A percentile compares a stretch with the other conserved stretches of the same genome.
phyloP scores from a whole-genome alignment of 2,329 filamentous ascomycete genomes.

The Alternaria gaisen region DNA sequence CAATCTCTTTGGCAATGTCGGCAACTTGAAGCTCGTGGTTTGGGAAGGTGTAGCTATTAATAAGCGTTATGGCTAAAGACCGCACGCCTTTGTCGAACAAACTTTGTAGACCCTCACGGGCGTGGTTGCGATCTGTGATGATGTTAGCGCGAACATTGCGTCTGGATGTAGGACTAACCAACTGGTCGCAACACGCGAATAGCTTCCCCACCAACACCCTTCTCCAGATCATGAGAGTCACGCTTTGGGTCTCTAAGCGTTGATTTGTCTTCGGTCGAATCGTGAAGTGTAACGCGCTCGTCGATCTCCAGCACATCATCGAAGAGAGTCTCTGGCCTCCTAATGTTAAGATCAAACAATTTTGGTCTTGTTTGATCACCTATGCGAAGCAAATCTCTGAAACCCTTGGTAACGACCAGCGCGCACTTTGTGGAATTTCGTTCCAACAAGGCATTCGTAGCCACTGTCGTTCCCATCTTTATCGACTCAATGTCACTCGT shows the following conservation, averaged over 20 bases:
- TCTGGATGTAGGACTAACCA: neutral
- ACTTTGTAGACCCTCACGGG: slow-evolving; percentile 22
- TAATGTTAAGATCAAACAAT: slow-evolving; percentile 37
- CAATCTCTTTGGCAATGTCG: slow-evolving; percentile 38
- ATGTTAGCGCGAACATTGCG: neutral
- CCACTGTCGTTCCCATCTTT: slow-evolving; percentile 35
- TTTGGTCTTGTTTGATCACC: slow-evolving; percentile 37
- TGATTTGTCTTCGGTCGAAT: slow-evolving; percentile 28
- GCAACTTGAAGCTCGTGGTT: slow-evolving; percentile 40
- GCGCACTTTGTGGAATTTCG: slow-evolving; percentile 22
- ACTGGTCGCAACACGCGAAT: neutral
- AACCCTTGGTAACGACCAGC: slow-evolving; percentile 31
- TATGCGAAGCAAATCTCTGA: slow-evolving; percentile 32
- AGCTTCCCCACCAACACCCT: slow-evolving; percentile 27
- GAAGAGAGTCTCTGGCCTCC: slow-evolving; percentile 29
- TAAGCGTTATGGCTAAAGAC: slow-evolving; percentile 48
- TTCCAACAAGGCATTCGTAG: slow-evolving; percentile 37
- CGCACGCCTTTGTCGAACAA: slow-evolving; percentile 48
- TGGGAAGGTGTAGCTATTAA: slow-evolving; percentile 47
- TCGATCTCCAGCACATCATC: slow-evolving; percentile 31
- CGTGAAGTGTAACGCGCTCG: slow-evolving; percentile 35
- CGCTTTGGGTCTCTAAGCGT: slow-evolving; percentile 12
- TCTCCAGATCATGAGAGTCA: slow-evolving; percentile 14
- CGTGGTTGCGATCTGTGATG: slow-evolving; percentile 5
- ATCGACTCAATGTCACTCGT: slow-evolving; percentile 29